Evolutionary conservation across 495 filamentous ascomycete species (phyloP), one percentile per base, ranked within the genome.

Genomic region (Tuber melanosporum): DNA sequence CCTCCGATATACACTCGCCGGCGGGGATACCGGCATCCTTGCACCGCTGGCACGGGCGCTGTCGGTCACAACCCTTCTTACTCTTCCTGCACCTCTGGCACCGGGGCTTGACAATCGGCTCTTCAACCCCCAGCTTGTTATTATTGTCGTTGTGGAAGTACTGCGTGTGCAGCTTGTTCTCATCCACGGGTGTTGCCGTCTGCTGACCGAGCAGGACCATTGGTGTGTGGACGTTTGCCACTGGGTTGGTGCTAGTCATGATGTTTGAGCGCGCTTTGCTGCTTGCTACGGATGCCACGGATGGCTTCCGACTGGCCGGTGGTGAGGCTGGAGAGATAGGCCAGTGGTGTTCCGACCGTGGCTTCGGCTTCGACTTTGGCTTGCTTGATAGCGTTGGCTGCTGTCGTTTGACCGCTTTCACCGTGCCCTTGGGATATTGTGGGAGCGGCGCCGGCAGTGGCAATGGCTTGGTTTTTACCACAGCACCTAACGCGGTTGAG

Each of bases 61-160:
- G 94, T 74, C 95, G 91, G 87, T 99, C 96, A 83, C 95, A 99
- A 9, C 95, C 95, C 85, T 99, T 99, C 88, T 99, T 99, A 84
- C 94, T 98, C 89, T 98, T 98, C 77, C 95, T 91, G 87, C 95
- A 99, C 70, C 95, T 92, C 84, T 98, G 95, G 87, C 95, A 99
- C 79, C 95, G 94, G 44, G 95, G 95, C 85, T 98, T 97, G 52
- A 92, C 86, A 79, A 97, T 94, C 71, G 96, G 93, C 69, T 97
- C 93, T 77, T 97, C 95, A 7, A 90, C 90, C 71, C 89, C 92
- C 71, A 94, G 90, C 17, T 80, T 76, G 78, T 89, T 88, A 73
- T 91, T 88, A 78, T 91, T 91, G 83, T 91, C 89, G 14, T 17
- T 36, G 57, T 66, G 57, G 26, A 66, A 66, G 26, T 66, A 66